Conservation (phyloP, 1,284 basidiomycete species). For the Ustilago sp. region DNA sequence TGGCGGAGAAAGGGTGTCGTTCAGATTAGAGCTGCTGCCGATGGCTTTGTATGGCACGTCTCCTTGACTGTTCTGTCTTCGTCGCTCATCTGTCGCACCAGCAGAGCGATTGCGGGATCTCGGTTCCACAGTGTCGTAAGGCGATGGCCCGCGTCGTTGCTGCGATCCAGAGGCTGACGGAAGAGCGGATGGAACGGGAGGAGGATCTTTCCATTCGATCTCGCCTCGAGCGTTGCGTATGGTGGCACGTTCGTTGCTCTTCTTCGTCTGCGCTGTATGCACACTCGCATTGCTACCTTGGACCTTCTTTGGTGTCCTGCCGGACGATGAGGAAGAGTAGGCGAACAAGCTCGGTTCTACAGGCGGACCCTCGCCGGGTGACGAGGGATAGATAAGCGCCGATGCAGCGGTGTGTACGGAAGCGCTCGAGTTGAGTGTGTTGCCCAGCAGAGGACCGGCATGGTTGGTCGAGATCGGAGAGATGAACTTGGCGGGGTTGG, state of each 20-base stretch:
- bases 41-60: slow-evolving; percentile 16
- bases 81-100: slow-evolving; percentile 20
- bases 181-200: slow-evolving; percentile 4
- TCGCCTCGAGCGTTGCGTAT: slow-evolving; percentile 51
- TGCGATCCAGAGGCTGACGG: slow-evolving; percentile 11
- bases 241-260: slow-evolving; percentile 26
- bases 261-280: slow-evolving; percentile 27
- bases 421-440: slow-evolving; percentile 24
- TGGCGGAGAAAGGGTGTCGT: not conserved
- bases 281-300: slow-evolving; percentile 37
- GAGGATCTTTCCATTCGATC: slow-evolving; percentile 53
- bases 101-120: slow-evolving; percentile 21
- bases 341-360: slow-evolving; percentile 49
- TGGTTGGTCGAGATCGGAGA: not conserved
- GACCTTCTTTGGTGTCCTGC: slow-evolving; percentile 25
- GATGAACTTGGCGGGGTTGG: slow-evolving; percentile 9
- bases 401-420: slow-evolving; percentile 10
- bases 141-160: slow-evolving; percentile 22
- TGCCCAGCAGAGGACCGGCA: slow-evolving; percentile 26
- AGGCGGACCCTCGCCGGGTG: slow-evolving; percentile 27
- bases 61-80: slow-evolving; percentile 8
- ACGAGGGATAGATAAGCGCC: slow-evolving; percentile 13
- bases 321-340: slow-evolving; percentile 17
- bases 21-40: slow-evolving; percentile 13
- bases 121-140: slow-evolving; percentile 12